Percentiles rank a stretch among this genome's conserved stretches.
phyloP scores from a whole-genome alignment of 495 filamentous ascomycete genomes.

The Cercophora samala region DNA sequence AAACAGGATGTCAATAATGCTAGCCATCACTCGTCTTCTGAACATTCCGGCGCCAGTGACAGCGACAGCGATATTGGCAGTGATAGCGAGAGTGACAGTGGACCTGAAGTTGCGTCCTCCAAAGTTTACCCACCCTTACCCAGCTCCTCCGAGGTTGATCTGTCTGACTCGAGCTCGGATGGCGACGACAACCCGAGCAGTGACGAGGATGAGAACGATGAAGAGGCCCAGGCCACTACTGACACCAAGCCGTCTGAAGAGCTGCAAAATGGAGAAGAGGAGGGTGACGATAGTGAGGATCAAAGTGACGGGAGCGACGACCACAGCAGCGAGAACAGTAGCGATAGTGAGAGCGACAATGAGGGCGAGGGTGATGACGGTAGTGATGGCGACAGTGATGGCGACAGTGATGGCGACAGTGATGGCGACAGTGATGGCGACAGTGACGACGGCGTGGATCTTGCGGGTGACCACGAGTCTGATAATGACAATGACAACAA shows the following conservation, averaged over 20 bases:
- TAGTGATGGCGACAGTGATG: not conserved
- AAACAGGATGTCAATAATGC: slow-evolving; percentile 3
- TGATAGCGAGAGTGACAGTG: slow-evolving; percentile 22
- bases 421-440: slow-evolving; percentile 6
- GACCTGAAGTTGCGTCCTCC: slow-evolving; percentile 23
- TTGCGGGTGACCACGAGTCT: slow-evolving; percentile 9
- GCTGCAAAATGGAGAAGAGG: not conserved
- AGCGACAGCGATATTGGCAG: slow-evolving; percentile 19
- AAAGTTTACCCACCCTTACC: not conserved
- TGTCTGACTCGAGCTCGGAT: not conserved
- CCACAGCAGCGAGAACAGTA: no score
- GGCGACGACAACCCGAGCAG: slow-evolving; percentile 4
- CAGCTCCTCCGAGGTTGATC: not conserved
- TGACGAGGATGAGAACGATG: not conserved
- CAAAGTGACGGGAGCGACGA: not conserved
- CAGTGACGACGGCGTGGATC: slow-evolving; percentile 7
- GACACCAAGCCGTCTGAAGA: not conserved
- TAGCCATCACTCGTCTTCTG: not conserved
- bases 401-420: slow-evolving; percentile 12
- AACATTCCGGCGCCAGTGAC: slow-evolving; percentile 3
- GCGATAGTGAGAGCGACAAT: slow-evolving; percentile 11
- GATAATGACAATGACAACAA: not conserved
- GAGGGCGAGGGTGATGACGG: slow-evolving; percentile 11
- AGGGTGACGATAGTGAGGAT: slow-evolving; percentile 16
- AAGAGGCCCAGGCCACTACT: not conserved